Evolutionary conservation across 2,329 filamentous ascomycete species (phyloP), one percentile per base, ranked within the genome.

Genomic region (Arachnomyces sp.): DNA sequence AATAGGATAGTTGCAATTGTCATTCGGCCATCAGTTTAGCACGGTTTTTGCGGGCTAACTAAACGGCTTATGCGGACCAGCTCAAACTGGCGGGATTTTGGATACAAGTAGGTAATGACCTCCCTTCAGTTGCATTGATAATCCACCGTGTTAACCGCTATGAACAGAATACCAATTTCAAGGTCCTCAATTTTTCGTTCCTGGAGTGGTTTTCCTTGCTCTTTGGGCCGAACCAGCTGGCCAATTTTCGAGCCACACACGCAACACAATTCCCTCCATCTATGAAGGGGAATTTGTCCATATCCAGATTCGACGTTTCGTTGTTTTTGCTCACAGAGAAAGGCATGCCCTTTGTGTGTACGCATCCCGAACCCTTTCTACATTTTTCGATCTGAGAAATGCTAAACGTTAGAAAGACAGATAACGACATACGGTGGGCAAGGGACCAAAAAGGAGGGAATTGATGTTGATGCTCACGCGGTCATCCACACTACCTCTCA

Each of bases 351-450:
- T 51, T 49, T 64, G 58, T 34, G 45, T 64, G 59, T 62, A 55
- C 49, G 58, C 48, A 17, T 29, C 17, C 2, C 16, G 18, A 28
- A 2, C 30, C 9, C 28, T 33, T 9, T 7, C 5, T 9, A 30
- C n/a, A 12, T 30, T n/a, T n/a, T n/a, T n/a, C n/a, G 28, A 11
- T 1, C 15, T 18, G 9, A 40, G 15, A 7, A 31, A 35, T 30
- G 25, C 20, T 35, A 13, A 14, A 12, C 16, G 12, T n/a, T 17
- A 41, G 11, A 36, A 14, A 69, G 66, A 11, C 55, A 60, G 0
- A 61, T 71, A 7, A 54, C 49, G 3, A 70, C 66, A 0, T 70
- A 71, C 36, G 40, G 53, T 3, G 46, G 50, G 1, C 50, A 58
- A 15, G 67, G 62, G 0, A 51, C 63, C 1, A 44, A 49, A 1